Conservation (phyloP, 345 rosid species). For the Bretschneidera sinensis region DNA sequence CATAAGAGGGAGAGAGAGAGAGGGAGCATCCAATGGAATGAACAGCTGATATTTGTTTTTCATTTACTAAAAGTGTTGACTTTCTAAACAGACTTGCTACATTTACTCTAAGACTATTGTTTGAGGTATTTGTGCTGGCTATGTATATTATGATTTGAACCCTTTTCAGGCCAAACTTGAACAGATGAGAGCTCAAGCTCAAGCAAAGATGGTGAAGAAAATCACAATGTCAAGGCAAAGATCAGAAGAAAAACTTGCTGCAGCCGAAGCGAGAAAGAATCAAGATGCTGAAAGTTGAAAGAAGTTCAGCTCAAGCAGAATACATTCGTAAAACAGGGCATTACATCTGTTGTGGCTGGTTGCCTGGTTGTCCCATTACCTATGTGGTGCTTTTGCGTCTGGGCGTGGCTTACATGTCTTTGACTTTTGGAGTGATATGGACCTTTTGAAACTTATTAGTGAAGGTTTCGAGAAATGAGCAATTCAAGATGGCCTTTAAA, state of each 20-base stretch:
- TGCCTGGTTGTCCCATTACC: too few relatives aligned
- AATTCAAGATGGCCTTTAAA: too few relatives aligned
- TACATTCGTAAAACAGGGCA: conserved; percentile 54
- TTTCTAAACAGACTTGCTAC: too few relatives aligned
- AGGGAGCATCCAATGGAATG: too few relatives aligned
- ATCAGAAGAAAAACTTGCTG: conserved; percentile 53
- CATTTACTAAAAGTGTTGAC: too few relatives aligned
- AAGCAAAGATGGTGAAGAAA: conserved; percentile 59
- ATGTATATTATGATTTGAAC: not conserved
- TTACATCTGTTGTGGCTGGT: conserved; percentile 58
- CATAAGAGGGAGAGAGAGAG: too few relatives aligned
- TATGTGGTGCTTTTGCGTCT: too few relatives aligned
- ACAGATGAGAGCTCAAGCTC: conserved; percentile 51
- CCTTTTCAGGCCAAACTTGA: conserved; percentile 55
- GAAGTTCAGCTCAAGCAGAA: conserved; percentile 48
- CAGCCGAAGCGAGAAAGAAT: conserved; percentile 51
- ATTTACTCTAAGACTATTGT: not conserved
- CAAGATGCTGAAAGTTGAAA: conserved; percentile 47
- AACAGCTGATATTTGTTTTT: too few relatives aligned
- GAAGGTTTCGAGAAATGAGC: too few relatives aligned
- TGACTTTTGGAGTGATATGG: too few relatives aligned
- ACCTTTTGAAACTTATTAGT: too few relatives aligned
- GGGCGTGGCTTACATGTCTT: too few relatives aligned
- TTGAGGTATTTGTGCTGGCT: not conserved
- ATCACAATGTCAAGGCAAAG: conserved; percentile 51